Conservation (phyloP, 768 basidiomycete genomes). For the Lactarius akahatsu region DNA sequence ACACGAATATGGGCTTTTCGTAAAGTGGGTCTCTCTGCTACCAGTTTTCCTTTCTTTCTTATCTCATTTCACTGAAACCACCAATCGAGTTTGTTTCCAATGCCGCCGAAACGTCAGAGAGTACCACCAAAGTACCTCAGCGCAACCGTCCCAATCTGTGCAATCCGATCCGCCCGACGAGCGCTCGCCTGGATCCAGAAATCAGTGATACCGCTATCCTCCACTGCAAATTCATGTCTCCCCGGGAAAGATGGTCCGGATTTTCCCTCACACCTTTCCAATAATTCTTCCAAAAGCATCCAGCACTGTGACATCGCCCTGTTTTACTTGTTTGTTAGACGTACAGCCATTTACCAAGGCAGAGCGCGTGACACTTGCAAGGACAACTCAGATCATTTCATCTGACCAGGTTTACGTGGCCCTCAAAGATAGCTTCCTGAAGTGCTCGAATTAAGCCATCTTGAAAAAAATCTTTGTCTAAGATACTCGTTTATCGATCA, state of each 20-base stretch:
- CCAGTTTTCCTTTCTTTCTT: neutral
- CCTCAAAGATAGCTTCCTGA: neutral
- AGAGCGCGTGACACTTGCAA: neutral
- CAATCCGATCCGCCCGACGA: neutral
- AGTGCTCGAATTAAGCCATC: neutral
- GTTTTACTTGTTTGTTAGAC: neutral
- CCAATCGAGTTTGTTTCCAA: neutral
- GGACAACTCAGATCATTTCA: neutral
- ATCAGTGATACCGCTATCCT: neutral
- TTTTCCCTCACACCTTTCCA: neutral
- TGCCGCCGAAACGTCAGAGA: too few species aligned
- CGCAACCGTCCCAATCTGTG: neutral
- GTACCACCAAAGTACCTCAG: neutral
- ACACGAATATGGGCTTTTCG: too few species aligned
- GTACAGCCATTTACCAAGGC: too few species aligned
- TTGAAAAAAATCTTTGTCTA: neutral
- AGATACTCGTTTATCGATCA: neutral
- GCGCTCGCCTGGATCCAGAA: neutral
- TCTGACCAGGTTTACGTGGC: neutral
- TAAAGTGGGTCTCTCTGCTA: neutral
- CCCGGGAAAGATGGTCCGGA: neutral
- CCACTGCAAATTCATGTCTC: neutral
- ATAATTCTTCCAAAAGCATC: too few species aligned
- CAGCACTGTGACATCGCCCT: neutral
- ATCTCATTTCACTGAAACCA: neutral